These are phyloP conservation scores for Penicillium palitans DNA, from an alignment of 2,329 filamentous ascomycete genomes.

Conservation along the genomic window DNA sequence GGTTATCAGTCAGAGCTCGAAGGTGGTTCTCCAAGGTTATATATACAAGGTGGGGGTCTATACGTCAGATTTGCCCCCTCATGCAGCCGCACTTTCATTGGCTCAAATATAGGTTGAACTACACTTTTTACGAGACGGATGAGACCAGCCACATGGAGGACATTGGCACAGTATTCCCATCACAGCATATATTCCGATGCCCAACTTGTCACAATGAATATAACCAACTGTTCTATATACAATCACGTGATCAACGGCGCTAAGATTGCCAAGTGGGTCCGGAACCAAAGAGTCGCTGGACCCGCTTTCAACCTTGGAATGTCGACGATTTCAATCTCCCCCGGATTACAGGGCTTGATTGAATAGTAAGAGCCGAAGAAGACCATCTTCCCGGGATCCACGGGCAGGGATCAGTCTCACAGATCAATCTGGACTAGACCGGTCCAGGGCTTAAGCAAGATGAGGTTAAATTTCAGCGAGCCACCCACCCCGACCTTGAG, in stretches of 20 bases:
- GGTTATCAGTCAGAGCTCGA: background rate
- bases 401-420: background rate
- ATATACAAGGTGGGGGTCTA: background rate
- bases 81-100: background rate
- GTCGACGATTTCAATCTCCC: background rate
- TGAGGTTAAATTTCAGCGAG: constrained; percentile 35
- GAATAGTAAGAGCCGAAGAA: background rate
- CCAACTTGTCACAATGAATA: background rate
- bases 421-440: background rate
- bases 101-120: background rate
- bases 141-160: too few species aligned
- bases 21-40: background rate
- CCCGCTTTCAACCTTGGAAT: constrained; percentile 7
- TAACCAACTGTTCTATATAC: background rate
- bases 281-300: background rate
- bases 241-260: background rate
- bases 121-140: too few species aligned
- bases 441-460: constrained; percentile 1
- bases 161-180: background rate
- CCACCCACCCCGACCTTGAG: constrained; percentile 33
- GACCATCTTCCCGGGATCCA: background rate
- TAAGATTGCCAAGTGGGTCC: background rate
- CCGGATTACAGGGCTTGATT: background rate
- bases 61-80: background rate
- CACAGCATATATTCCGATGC: background rate